These are phyloP conservation scores for Wickerhamomyces ciferrii DNA, from an alignment of 805 yeast species.

Conservation along the genomic window DNA sequence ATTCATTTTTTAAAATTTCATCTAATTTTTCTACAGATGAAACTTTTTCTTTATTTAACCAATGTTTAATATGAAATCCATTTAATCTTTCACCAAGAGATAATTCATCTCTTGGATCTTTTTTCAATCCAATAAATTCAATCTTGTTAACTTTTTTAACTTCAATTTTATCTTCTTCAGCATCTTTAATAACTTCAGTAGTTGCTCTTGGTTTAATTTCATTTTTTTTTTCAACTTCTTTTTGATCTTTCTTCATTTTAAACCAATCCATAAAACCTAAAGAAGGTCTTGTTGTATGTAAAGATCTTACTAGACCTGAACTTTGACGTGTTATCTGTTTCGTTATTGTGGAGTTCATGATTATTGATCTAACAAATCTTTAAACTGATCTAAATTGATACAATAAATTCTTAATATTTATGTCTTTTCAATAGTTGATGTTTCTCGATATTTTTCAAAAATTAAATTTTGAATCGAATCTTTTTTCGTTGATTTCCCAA, in stretches of 20 bases:
- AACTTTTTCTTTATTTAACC: conserved; percentile 26
- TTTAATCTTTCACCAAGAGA: conserved; percentile 13
- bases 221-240: conserved; percentile 13
- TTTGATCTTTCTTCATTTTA: conserved; percentile 25
- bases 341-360: conserved; percentile 3
- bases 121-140: conserved; percentile 22
- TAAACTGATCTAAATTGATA: background rate
- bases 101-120: conserved; percentile 4
- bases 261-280: conserved; percentile 36
- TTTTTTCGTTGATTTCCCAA: conserved; percentile 11
- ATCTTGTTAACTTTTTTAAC: conserved; percentile 15
- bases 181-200: conserved; percentile 28
- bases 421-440: background rate
- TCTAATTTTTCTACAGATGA: conserved; percentile 21
- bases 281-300: conserved; percentile 20
- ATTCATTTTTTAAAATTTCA: conserved; percentile 13
- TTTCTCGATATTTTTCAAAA: background rate
- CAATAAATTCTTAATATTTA: background rate
- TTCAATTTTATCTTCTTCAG: conserved; percentile 26
- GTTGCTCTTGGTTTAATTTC: conserved; percentile 15
- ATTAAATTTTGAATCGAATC: too few relatives aligned
- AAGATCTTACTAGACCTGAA: conserved; percentile 6
- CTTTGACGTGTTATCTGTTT: background rate
- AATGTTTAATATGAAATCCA: conserved; percentile 26
- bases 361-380: background rate